Percentiles rank a stretch among this genome's conserved stretches.
Evolutionary conservation across 2,329 filamentous ascomycete genomes (phyloP).

Genomic region (Eurotiales sp.): DNA sequence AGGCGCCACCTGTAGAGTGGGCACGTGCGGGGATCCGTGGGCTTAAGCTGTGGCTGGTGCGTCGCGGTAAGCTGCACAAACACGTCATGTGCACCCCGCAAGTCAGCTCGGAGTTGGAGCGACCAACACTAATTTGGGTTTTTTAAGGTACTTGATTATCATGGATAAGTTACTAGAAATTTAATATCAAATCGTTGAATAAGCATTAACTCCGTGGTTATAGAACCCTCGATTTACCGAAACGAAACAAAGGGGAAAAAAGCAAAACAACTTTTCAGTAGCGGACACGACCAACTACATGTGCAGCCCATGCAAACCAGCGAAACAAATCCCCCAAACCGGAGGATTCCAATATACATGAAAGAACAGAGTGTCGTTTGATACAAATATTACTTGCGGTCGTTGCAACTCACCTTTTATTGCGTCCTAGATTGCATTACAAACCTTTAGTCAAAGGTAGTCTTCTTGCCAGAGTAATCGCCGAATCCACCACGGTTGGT

Average conservation of each 20-base stretch:
- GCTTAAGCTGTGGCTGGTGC: conserved; percentile 1
- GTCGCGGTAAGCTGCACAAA: conserved; percentile 4
- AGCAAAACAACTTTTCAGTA: not conserved
- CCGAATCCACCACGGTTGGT: conserved; percentile 24
- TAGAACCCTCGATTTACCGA: not conserved
- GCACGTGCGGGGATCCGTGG: conserved; percentile 6
- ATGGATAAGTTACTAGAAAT: too few relatives aligned
- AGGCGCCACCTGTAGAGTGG: too few relatives aligned
- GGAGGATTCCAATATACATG: conserved; percentile 9
- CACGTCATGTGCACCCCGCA: conserved; percentile 8
- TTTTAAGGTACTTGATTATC: too few relatives aligned
- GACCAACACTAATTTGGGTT: too few relatives aligned
- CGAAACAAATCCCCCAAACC: not conserved
- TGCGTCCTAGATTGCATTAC: not conserved
- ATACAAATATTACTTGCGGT: not conserved
- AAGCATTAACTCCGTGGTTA: too few relatives aligned
- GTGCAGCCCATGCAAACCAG: too few relatives aligned
- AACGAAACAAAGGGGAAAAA: not conserved
- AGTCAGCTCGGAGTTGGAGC: too few relatives aligned
- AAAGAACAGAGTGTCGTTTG: not conserved
- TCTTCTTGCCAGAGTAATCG: conserved; percentile 72
- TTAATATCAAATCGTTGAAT: too few relatives aligned
- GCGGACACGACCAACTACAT: not conserved
- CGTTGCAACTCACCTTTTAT: conserved; percentile 15
- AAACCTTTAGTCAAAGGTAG: conserved; percentile 54